Evolutionary conservation across 1,284 basidiomycete genomes (phyloP).

Genomic region (Naganishia cerealis): DNA sequence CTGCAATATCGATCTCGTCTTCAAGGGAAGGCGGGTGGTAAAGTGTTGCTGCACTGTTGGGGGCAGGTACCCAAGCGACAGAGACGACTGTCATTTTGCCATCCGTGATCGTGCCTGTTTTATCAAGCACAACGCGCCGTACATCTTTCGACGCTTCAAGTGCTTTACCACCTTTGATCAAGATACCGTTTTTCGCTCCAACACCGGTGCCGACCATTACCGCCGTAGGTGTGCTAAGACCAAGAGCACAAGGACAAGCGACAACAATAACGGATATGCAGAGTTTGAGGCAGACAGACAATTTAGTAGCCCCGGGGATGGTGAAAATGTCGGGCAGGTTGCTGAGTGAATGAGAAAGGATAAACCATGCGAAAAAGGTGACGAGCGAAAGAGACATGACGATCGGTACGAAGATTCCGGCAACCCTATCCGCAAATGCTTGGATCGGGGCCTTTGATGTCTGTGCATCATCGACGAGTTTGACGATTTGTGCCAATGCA

Average conservation of each 20-base stretch:
- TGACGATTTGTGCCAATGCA: slow-evolving; percentile 91
- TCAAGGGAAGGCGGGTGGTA: slow-evolving; percentile 11
- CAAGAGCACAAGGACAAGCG: slow-evolving; percentile 96
- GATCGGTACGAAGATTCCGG: slow-evolving; percentile 90
- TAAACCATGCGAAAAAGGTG: slow-evolving; percentile 84
- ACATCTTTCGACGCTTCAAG: slow-evolving; percentile 86
- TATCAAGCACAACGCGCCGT: slow-evolving; percentile 83
- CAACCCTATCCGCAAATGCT: slow-evolving; percentile 89
- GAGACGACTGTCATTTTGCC: slow-evolving; percentile 76
- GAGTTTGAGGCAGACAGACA: slow-evolving; percentile 92
- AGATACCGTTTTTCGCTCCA: slow-evolving; percentile 92
- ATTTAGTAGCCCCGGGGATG: slow-evolving; percentile 74
- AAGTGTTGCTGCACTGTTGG: slow-evolving; percentile 10
- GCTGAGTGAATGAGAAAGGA: slow-evolving; percentile 65
- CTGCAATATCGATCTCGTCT: slow-evolving; percentile 41
- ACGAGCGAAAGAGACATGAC: slow-evolving; percentile 78
- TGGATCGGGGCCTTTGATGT: slow-evolving; percentile 98
- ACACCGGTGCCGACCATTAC: slow-evolving; percentile 99
- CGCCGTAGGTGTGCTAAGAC: slow-evolving; percentile 93
- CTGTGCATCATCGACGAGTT: slow-evolving; percentile 95
- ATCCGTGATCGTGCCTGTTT: slow-evolving; percentile 94
- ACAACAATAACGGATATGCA: slow-evolving; percentile 98
- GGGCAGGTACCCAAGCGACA: slow-evolving; percentile 70
- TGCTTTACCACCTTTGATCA: slow-evolving; percentile 95
- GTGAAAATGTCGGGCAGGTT: slow-evolving; percentile 79